Base-by-base conservation (phyloP, 371 early-diverging fungal genomes). In the Mortierella sp. region DNA sequence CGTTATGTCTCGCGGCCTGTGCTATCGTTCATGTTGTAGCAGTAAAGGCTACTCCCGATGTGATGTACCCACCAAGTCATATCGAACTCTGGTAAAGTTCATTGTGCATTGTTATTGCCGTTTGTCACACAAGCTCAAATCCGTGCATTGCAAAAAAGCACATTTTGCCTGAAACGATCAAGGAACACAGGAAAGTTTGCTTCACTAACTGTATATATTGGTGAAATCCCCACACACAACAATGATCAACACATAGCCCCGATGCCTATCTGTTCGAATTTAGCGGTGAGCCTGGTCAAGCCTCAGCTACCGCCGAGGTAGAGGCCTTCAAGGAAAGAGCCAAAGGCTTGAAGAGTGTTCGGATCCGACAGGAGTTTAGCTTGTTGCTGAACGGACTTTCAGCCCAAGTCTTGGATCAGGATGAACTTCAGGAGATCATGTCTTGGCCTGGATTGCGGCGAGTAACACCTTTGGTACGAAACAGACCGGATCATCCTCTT, bases 181-280 rank as follows among this genome's bases (percentile, higher is more conserved):
- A 10, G 34, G 34, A 10, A 34, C 10, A 34, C 34, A 34, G 34
- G 10, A n/a, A 25, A 5, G 10, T 40, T 45, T 5, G 17, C 27
- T 47, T 21, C 5, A 12, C 31, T 19, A n/a, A 31, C 27, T 25
- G 27, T 46, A 9, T 40, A 8, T 17, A 9, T 44, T 39, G 27
- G 8, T 60, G 12, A 22, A 46, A 29, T n/a, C n/a, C n/a, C n/a
- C n/a, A n/a, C n/a, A n/a, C n/a, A n/a, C n/a, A n/a, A n/a, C n/a
- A n/a, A n/a, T n/a, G n/a, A n/a, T n/a, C n/a, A n/a, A n/a, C n/a
- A n/a, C n/a, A 10, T 55, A 67, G 67, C 22, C 67, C 63, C 1
- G 51, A 63, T 46, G 67, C 63, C 13, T 73, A 73, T 47, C 28
- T 73, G 48, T 55, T 73, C 28, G 73, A 73, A 27, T 63, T 73